These are phyloP conservation scores for Saccharomycodes ludwigii DNA, from an alignment of 805 yeast species.

Conservation along the genomic window DNA sequence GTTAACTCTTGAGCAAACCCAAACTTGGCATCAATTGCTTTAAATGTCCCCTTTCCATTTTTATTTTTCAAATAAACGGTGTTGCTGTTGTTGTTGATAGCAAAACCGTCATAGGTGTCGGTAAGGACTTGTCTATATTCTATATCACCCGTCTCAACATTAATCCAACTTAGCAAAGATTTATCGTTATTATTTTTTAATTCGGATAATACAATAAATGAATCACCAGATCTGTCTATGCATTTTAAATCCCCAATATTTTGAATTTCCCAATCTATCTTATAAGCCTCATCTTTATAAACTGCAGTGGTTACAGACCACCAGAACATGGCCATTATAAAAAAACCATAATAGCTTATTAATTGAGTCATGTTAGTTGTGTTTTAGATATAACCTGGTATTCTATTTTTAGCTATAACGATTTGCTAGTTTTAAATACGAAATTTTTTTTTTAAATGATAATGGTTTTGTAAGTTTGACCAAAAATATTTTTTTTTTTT, in stretches of 20 bases:
- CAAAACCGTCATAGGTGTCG: slow-evolving; percentile 10
- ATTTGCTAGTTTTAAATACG: not conserved
- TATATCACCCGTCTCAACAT: slow-evolving; percentile 22
- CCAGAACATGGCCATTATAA: not conserved
- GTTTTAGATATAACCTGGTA: no score
- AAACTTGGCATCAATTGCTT: slow-evolving; percentile 9
- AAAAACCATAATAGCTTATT: no score
- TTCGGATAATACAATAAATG: no score
- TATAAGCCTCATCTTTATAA: slow-evolving; percentile 40
- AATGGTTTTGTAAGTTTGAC: no score
- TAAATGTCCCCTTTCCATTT: not conserved
- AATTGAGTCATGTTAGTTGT: no score
- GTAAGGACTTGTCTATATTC: slow-evolving; percentile 22
- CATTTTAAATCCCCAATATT: slow-evolving; percentile 31
- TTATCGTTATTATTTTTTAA: slow-evolving; percentile 9
- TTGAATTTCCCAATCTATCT: slow-evolving; percentile 40
- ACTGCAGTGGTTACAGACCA: slow-evolving; percentile 16
- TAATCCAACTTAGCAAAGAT: slow-evolving; percentile 24
- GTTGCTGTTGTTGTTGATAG: slow-evolving; percentile 7
- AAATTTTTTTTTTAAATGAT: no score
- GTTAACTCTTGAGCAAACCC: slow-evolving; percentile 14
- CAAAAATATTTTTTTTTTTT: no score
- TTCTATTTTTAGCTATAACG: no score
- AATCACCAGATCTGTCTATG: no score
- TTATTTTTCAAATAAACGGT: slow-evolving; percentile 8